Evolutionary conservation across 2,329 filamentous ascomycete genomes (phyloP).

Genomic region (Pseudocercospora crystallina): DNA sequence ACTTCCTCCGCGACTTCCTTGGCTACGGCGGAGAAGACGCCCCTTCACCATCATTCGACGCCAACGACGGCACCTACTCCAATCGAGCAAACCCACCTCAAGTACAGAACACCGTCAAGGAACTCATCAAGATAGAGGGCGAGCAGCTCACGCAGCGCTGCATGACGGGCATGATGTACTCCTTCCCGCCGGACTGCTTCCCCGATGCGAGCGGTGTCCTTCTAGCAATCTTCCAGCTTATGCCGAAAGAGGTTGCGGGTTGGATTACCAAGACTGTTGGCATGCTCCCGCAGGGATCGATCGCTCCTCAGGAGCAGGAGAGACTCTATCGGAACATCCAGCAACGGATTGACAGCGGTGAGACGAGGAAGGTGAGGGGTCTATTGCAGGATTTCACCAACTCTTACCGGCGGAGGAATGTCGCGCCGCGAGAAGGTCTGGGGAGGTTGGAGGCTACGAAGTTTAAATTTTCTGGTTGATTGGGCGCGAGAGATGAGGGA

Average conservation of each 20-base stretch:
- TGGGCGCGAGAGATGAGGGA: not conserved
- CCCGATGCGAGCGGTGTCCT: conserved; percentile 92
- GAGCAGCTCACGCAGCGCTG: conserved; percentile 81
- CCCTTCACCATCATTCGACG: conserved; percentile 61
- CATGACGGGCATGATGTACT: conserved; percentile 98
- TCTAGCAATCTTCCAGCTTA: conserved; percentile 81
- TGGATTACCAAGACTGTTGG: conserved; percentile 85
- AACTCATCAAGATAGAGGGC: conserved; percentile 66
- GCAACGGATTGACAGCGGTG: conserved; percentile 66
- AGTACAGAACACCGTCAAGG: conserved; percentile 70
- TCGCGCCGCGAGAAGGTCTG: conserved; percentile 89
- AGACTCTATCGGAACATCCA: conserved; percentile 77
- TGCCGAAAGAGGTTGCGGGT: conserved; percentile 72
- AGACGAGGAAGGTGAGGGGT: conserved; percentile 76
- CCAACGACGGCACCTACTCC: conserved; percentile 39
- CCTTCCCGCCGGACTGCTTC: conserved; percentile 93
- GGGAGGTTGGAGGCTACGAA: conserved; percentile 81
- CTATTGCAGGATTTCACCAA: conserved; percentile 96
- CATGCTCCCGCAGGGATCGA: conserved; percentile 77
- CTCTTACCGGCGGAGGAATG: conserved; percentile 86
- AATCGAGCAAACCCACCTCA: conserved; percentile 64
- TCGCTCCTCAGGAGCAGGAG: conserved; percentile 77
- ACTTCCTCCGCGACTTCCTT: conserved; percentile 88
- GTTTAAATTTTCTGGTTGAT: conserved; percentile 67
- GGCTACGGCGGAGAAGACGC: conserved; percentile 79